phyloP scores from a whole-genome alignment of 768 basidiomycete species.

The Trametes punicea region DNA sequence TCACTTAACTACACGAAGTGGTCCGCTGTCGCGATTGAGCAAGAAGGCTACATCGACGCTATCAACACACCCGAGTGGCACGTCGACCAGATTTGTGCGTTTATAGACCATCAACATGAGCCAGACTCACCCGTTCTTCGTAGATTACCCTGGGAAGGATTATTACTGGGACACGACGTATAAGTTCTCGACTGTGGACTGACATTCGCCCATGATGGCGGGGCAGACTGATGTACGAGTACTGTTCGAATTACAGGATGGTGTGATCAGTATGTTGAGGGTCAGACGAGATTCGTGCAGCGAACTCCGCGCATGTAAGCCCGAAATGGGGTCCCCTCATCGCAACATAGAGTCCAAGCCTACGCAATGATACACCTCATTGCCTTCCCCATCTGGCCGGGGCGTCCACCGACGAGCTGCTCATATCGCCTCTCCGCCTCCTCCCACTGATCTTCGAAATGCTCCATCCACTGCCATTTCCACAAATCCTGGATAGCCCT shows the following conservation, averaged over 20 bases:
- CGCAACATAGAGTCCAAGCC: too few species aligned
- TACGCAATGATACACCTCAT: too few species aligned
- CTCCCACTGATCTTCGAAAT: conserved; percentile 15
- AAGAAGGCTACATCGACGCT: conserved; percentile 51
- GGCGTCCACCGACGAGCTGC: neutral
- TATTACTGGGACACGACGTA: conserved; percentile 48
- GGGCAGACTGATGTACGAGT: neutral
- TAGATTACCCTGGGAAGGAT: conserved; percentile 41
- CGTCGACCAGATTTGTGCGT: conserved; percentile 51
- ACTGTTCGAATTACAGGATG: too few species aligned
- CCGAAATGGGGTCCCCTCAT: neutral
- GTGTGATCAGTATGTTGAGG: too few species aligned
- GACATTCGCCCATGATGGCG: neutral
- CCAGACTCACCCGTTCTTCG: neutral
- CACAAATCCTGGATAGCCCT: conserved; percentile 10
- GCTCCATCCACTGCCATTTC: conserved; percentile 18
- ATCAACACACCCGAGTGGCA: conserved; percentile 56
- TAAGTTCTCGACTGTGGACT: conserved; percentile 39
- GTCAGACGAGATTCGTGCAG: too few species aligned
- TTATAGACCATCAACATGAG: neutral
- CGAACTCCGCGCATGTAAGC: too few species aligned
- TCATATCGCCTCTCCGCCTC: conserved; percentile 11
- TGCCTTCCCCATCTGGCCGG: neutral
- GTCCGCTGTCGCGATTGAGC: conserved; percentile 50
- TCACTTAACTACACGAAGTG: conserved; percentile 38